phyloP scores from a whole-genome alignment of 1,139 yeast species.

The Lodderomyces beijingensis region DNA sequence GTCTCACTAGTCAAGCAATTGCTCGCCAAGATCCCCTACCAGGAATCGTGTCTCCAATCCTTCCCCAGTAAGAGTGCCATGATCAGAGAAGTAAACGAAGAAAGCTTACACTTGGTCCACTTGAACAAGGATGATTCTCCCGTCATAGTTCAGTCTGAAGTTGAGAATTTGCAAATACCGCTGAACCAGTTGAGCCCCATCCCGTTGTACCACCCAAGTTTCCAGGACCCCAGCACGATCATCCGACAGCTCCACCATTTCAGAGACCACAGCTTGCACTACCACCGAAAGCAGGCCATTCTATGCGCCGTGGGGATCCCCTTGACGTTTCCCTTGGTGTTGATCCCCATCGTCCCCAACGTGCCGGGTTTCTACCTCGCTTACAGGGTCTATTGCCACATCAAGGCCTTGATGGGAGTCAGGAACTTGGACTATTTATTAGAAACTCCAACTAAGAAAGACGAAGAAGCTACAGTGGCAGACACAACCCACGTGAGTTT shows the following conservation, averaged over 20 bases:
- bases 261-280: constrained; percentile 21
- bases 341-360: constrained; percentile 86
- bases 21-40: constrained; percentile 46
- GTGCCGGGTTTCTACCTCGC: constrained; percentile 90
- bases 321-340: constrained; percentile 70
- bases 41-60: constrained; percentile 47
- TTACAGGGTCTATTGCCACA: constrained; percentile 80
- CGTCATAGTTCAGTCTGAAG: constrained; percentile 28
- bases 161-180: constrained; percentile 26
- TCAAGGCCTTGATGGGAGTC: constrained; percentile 76
- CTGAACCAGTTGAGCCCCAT: constrained; percentile 35
- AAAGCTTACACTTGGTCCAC: constrained; percentile 12
- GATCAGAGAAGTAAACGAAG: constrained; percentile 42
- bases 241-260: constrained; percentile 29
- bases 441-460: constrained; percentile 12
- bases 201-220: constrained; percentile 40
- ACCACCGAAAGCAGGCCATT: constrained; percentile 32
- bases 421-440: constrained; percentile 57
- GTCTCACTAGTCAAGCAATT: constrained; percentile 31
- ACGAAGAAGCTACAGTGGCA: constrained; percentile 2
- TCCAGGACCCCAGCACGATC: constrained; percentile 31
- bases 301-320: constrained; percentile 66
- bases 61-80: constrained; percentile 48
- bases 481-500: constrained; percentile 26
- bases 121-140: constrained; percentile 7